Percentiles rank a stretch among this genome's conserved stretches.
Evolutionary conservation across 2,329 filamentous ascomycete species (phyloP).

Genomic region (Pseudopyricularia javanii): DNA sequence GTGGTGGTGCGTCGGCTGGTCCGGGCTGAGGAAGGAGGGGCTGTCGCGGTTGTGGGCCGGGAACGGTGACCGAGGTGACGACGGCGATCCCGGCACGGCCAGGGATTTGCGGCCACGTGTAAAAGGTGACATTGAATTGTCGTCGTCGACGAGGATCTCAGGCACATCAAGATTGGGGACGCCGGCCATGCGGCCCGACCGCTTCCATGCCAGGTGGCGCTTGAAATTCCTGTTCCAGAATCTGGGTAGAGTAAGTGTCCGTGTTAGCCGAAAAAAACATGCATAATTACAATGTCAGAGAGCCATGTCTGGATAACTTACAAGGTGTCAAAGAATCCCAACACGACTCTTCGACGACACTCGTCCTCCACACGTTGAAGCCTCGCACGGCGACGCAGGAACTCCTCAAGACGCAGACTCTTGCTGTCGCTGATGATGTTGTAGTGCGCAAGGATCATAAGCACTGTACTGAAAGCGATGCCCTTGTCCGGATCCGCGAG

Average conservation of each 20-base stretch:
- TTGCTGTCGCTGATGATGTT: slow-evolving; percentile 98
- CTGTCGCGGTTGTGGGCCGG: slow-evolving; percentile 12
- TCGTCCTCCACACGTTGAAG: slow-evolving; percentile 92
- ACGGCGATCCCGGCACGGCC: slow-evolving; percentile 4
- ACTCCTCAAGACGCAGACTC: slow-evolving; percentile 88
- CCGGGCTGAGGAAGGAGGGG: slow-evolving; percentile 19
- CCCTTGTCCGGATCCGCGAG: slow-evolving; percentile 81
- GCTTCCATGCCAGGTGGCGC: slow-evolving; percentile 59
- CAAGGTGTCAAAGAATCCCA: slow-evolving; percentile 91
- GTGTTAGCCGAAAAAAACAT: neutral
- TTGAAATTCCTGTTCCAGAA: slow-evolving; percentile 80
- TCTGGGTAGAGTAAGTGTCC: slow-evolving; percentile 19
- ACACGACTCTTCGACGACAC: slow-evolving; percentile 76
- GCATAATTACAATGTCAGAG: neutral
- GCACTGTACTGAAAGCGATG: slow-evolving; percentile 79
- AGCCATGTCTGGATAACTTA: slow-evolving; percentile 27
- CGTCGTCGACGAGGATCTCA: slow-evolving; percentile 81
- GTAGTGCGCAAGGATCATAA: slow-evolving; percentile 96
- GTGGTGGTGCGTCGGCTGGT: slow-evolving; percentile 19
- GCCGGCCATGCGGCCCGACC: slow-evolving; percentile 61
- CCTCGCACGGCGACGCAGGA: slow-evolving; percentile 76
- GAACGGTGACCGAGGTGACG: slow-evolving; percentile 12
- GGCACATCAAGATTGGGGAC: slow-evolving; percentile 75
- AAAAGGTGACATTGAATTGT: slow-evolving; percentile 17
- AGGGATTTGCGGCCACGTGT: slow-evolving; percentile 1